Percentiles rank a stretch among this genome's conserved stretches.
These are phyloP conservation scores for Amauroascus niger DNA, from an alignment of 2,329 filamentous ascomycete species.

Conservation along the genomic window DNA sequence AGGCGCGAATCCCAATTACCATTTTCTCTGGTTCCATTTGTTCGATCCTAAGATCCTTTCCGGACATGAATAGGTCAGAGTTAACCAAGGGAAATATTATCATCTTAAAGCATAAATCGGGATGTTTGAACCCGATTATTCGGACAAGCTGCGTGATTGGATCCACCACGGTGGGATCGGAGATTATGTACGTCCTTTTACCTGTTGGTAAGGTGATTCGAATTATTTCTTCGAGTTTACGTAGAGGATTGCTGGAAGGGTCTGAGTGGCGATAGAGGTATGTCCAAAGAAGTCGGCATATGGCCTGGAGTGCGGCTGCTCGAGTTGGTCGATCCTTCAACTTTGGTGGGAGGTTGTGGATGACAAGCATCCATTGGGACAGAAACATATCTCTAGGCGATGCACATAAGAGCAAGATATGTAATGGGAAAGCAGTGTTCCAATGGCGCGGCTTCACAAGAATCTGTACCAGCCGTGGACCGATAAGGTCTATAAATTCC, in stretches of 20 bases:
- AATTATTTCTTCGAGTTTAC: constrained; percentile 83
- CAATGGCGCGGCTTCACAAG: constrained; percentile 88
- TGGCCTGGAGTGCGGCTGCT: constrained; percentile 73
- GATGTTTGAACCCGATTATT: constrained; percentile 86
- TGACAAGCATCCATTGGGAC: constrained; percentile 74
- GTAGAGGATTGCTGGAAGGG: constrained; percentile 53
- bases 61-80: constrained; percentile 70
- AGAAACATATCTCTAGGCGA: constrained; percentile 77
- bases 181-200: constrained; percentile 70
- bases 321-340: constrained; percentile 74
- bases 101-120: constrained; percentile 82
- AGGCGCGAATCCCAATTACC: constrained; percentile 92
- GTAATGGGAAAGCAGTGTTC: constrained; percentile 77
- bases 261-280: constrained; percentile 83
- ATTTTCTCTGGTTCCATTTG: constrained; percentile 92
- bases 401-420: constrained; percentile 76
- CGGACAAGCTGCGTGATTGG: constrained; percentile 88
- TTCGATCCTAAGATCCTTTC: constrained; percentile 74
- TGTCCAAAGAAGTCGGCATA: constrained; percentile 86
- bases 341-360: constrained; percentile 66
- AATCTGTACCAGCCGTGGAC: constrained; percentile 71
- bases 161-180: constrained; percentile 74
- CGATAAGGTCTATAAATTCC: constrained; percentile 68
- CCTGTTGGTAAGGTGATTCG: constrained; percentile 71
- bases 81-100: constrained; percentile 96